Base-by-base conservation (phyloP, 2,329 filamentous ascomycete genomes). In the Aspergillus fischeri region DNA sequence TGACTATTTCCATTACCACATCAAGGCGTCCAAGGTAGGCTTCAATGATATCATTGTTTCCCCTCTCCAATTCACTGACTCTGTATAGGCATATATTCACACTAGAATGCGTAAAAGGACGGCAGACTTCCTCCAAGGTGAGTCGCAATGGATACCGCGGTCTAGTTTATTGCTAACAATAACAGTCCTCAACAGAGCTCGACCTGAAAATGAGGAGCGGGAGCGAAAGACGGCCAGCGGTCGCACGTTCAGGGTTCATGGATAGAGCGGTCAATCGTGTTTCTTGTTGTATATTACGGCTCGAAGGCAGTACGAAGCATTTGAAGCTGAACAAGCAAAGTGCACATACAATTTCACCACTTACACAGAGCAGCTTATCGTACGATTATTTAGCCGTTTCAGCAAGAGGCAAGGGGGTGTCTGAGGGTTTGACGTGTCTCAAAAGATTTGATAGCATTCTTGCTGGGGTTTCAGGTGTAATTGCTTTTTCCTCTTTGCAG, bases 1-100 rank as follows among this genome's bases (percentile, higher is more conserved):
- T 65, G 94, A 99, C 73, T 99, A 99, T 78, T 99, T 99, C 83
- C 94, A 99, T 77, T 99, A 99, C 76, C 94, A 99, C 77, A 99
- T 99, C 79, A 99, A 99, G 80, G 95, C 94, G 29, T 97, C 92
- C 61, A 99, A 99, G 82, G 85, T 86, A 74, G 28, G 20, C 41
- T 28, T 17, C 4, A 35, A 53, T 44, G 11, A n/a, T 24, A 52
- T 47, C 3, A 11, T 9, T 14, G 25, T 25, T 1, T 50, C 14
- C 20, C 29, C 52, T n/a, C 24, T 28, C 8, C 56, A 29, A 57
- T 47, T n/a, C 38, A 14, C 63, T 52, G 50, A 56, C 55, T 25
- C 11, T 21, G n/a, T 52, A 20, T 63, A 87, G 85, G 94, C 95
- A 53, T 99, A 97, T 72, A 99, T 99, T 64, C 94, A 99, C 82